Conservation (phyloP, 2,329 filamentous ascomycete genomes). For the Eurotiales sp. region DNA sequence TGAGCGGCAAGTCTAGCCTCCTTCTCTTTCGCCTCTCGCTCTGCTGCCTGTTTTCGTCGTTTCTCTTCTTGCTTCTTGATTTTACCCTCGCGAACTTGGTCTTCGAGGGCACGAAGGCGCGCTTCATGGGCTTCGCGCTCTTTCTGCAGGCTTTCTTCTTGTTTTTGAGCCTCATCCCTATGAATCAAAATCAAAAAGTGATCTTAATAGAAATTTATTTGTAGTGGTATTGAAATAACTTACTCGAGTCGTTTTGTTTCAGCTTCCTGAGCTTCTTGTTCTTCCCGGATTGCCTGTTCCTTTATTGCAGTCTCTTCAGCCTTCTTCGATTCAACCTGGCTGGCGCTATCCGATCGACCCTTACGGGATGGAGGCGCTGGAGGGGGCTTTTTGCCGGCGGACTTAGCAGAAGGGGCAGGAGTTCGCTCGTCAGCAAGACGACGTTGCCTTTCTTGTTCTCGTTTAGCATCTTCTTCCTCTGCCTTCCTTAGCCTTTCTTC, state of each 20-base stretch:
- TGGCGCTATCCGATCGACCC: slow-evolving; percentile 52
- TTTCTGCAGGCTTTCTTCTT: slow-evolving; percentile 74
- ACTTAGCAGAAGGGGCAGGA: slow-evolving; percentile 56
- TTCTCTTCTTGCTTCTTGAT: slow-evolving; percentile 96
- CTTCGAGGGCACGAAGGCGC: slow-evolving; percentile 82
- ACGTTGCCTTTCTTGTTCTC: slow-evolving; percentile 81
- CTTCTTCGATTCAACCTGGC: slow-evolving; percentile 58
- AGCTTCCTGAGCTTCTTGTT: slow-evolving; percentile 71
- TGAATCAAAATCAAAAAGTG: slow-evolving; percentile 12
- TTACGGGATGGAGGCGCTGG: slow-evolving; percentile 71
- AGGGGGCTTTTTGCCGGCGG: slow-evolving; percentile 65
- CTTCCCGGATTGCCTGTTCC: slow-evolving; percentile 57
- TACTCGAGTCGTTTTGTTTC: slow-evolving; percentile 79
- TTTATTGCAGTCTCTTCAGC: slow-evolving; percentile 55
- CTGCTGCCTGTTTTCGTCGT: slow-evolving; percentile 81
- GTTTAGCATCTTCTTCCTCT: slow-evolving; percentile 86
- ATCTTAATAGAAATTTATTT: slow-evolving; percentile 4
- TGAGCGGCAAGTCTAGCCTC: slow-evolving; percentile 79
- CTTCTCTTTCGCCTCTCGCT: slow-evolving; percentile 82
- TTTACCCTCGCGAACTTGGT: slow-evolving; percentile 90
- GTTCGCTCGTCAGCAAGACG: slow-evolving; percentile 74
- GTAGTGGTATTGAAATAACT: slow-evolving; percentile 41
- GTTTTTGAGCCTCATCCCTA: slow-evolving; percentile 68
- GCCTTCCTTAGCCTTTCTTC: slow-evolving; percentile 84
- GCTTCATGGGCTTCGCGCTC: slow-evolving; percentile 79